Evolutionary conservation across 2,329 filamentous ascomycete genomes (phyloP), one percentile per base, ranked within the genome.

Genomic region (Fusarium goolgardi): DNA sequence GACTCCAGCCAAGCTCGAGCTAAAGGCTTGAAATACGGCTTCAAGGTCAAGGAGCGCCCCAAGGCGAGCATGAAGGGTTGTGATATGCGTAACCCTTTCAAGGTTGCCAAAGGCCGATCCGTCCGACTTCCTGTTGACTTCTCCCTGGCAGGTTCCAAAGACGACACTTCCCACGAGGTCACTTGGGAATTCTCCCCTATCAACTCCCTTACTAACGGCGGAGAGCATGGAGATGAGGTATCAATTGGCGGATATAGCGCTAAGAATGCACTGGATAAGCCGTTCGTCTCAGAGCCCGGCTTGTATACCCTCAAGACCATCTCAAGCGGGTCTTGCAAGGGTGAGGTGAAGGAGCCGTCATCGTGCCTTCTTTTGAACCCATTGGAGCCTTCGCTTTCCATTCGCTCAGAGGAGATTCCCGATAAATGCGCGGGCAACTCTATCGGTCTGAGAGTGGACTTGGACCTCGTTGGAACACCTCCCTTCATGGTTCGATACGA

Each of bases 371-470:
- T 99, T 55, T 85, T 96, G 69, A 99, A 98, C 70, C 96, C 96
- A 7, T 90, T 96, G 1, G 90, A 97, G 79, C 96, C 96, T 12
- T 88, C 90, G 56, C 78, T 99, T 59, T 84, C 87, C 6, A 82
- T 99, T 50, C 86, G 86, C 32, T 85, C 89, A 9, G 91, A 97
- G 71, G 90, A 94, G 65, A 94, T 99, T 43, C 91, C 93, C 53
- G 96, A 99, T 78, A 97, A 96, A 76, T 99, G 96, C 77, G 95
- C 94, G 35, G 94, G 94, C 47, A 97, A 94, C 75, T 93, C 96
- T 0, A 92, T 99, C 65, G 96, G 96, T 40, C 85, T 99, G 55
- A 88, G 91, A 13, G 92, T 99, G 41, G 91, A 96, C 74, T 82
- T 99, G 50, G 94, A 98, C 76, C 84, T 99, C 39, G 91, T 95